phyloP scores from a whole-genome alignment of 495 filamentous ascomycete genomes.

The Aspergillus coremiiformis region DNA sequence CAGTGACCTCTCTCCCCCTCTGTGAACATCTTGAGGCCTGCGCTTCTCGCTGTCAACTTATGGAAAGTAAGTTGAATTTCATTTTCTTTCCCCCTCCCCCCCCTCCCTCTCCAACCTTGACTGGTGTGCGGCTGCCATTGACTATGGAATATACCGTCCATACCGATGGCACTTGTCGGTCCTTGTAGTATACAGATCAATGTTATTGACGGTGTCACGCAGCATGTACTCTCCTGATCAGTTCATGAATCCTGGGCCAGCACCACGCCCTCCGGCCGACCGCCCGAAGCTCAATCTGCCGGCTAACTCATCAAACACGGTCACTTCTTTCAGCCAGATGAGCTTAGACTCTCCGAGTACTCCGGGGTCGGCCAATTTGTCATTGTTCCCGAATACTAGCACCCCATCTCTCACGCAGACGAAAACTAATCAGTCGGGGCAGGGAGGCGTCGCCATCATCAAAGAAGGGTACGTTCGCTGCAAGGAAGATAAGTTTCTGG shows the following conservation, averaged over 20 bases:
- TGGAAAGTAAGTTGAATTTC: slow-evolving; percentile 30
- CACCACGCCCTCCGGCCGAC: slow-evolving; percentile 81
- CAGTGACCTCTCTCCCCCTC: too few species aligned
- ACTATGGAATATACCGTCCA: background rate
- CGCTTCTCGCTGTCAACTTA: slow-evolving; percentile 20
- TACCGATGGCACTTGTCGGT: too few species aligned
- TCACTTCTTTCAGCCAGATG: slow-evolving; percentile 72
- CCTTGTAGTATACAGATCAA: too few species aligned
- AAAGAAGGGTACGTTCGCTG: slow-evolving; percentile 81
- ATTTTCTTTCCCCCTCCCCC: background rate
- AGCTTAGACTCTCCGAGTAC: slow-evolving; percentile 62
- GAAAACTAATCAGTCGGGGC: slow-evolving; percentile 51
- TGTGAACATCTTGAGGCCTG: background rate
- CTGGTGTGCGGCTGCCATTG: background rate
- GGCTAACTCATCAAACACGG: slow-evolving; percentile 58
- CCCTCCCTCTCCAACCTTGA: too few species aligned
- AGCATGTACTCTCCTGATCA: slow-evolving; percentile 60
- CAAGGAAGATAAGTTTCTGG: slow-evolving; percentile 82
- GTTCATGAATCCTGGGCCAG: slow-evolving; percentile 97
- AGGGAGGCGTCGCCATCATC: slow-evolving; percentile 64
- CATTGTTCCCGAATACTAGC: slow-evolving; percentile 55
- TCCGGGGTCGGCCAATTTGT: slow-evolving; percentile 37
- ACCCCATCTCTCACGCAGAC: slow-evolving; percentile 56
- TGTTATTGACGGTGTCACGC: slow-evolving; percentile 8
- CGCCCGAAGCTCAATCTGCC: slow-evolving; percentile 67